Evolutionary conservation across 2,329 filamentous ascomycete species (phyloP), one percentile per base, ranked within the genome.

Genomic region (Colletotrichum agaves): DNA sequence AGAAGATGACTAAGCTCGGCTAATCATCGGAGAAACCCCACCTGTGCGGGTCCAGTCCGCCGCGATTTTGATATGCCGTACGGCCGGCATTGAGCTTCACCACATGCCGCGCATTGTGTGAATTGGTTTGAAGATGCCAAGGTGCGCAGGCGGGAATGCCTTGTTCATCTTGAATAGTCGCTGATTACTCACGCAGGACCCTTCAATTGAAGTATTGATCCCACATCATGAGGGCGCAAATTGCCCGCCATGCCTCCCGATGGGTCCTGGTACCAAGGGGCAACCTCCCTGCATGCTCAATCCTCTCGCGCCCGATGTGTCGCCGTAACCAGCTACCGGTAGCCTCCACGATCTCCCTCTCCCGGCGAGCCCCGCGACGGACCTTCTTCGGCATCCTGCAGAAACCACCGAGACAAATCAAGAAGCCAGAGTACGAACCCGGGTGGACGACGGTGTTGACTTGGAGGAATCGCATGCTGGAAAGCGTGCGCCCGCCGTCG

Each of bases 401-500:
- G 70, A 88, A 89, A 72, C 80, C 87, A 3, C 85, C 88, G 17
- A 84, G 87, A 66, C 81, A 86, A 63, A 78, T 89, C 47, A 90
- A 88, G 76, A 83, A 88, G 21, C 83, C 89, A 57, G 85, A 89
- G 72, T 81, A 90, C 68, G 91, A 89, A 73, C 91, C 88, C 0
- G 94, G 93, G 60, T 87, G 94, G 74, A 88, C 89, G 71, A 86
- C 85, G 15, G 87, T 97, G 80, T 86, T 92, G 73, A 86, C 92
- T 66, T 86, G 93, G 76, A 82, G 87, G 59, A 87, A 87, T 71
- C 86, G 88, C 68, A 81, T 90, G 71, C 83, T 86, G 58, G 85
- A 92, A 63, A 84, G 87, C 58, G 82, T 89, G 39, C 87, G 93
- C 37, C 86, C 88, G 10, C 93, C 93, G 15, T 78, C 87, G 0